Conservation (phyloP, 2,329 filamentous ascomycete species). For the Botrytis elliptica region DNA sequence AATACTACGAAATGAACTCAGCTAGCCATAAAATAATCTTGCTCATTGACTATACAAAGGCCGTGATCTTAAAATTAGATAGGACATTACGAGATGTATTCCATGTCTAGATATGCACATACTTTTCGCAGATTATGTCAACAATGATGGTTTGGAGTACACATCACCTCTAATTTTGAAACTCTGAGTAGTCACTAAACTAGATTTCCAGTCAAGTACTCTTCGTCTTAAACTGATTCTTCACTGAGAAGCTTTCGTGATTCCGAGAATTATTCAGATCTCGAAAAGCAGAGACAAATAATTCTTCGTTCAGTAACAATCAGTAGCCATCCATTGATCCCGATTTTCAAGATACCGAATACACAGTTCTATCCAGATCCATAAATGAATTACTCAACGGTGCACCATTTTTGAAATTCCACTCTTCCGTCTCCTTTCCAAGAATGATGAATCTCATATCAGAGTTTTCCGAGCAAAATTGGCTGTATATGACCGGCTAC, state of each 20-base stretch:
- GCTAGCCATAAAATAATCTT: background rate
- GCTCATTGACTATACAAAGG: background rate
- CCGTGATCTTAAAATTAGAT: background rate
- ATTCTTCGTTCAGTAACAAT: accelerated
- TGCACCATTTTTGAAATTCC: background rate
- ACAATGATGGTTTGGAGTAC: background rate
- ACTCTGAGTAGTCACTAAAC: background rate
- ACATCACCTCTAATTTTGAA: background rate
- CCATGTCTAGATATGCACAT: background rate
- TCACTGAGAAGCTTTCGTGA: background rate
- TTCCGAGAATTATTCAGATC: background rate
- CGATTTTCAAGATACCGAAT: background rate
- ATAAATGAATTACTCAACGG: background rate
- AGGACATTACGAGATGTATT: background rate
- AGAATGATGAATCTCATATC: background rate
- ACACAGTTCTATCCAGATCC: background rate
- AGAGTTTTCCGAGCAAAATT: background rate
- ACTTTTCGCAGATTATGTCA: background rate
- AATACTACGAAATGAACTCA: background rate
- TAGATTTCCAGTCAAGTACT: background rate
- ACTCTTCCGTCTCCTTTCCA: background rate
- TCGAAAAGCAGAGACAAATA: background rate
- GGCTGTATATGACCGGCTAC: background rate
- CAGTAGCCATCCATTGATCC: background rate
- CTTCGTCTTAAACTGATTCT: background rate